Base-by-base conservation (phyloP, 1,284 basidiomycete species). In the Trametes sp. region DNA sequence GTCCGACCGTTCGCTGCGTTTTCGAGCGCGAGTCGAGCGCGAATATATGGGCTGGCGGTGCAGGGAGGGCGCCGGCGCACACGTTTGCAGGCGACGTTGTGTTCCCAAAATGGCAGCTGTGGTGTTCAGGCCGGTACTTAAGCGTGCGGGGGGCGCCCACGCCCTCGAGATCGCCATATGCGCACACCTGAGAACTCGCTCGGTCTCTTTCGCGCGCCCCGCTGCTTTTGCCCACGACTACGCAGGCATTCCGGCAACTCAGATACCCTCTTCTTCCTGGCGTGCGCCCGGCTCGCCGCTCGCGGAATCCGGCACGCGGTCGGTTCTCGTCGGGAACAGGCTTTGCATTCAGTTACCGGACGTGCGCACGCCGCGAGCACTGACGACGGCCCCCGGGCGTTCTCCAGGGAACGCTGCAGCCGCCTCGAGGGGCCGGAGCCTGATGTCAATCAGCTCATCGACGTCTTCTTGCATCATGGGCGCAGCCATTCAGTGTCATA, bases 391-490 rank as follows among this genome's bases (percentile, higher is more conserved):
- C 44, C 41, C 55, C 52, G 61, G 61, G 54, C 54, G 45, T 58
- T 62, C 57, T 59, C 53, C 21, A 55, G 49, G 56, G 54, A 66
- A 66, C 49, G 62, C 59, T 57, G 42, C 49, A 50, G 35, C 33
- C 51, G 65, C 56, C 59, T 66, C 61, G 61, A 66, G 65, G 64
- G 61, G 45, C 57, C 65, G 65, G 62, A 62, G 59, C 29, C 54
- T 67, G 65, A 67, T 67, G 65, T 67, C 65, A 62, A 67, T 67
- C 65, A 67, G 56, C 59, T 61, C 66, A 59, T 59, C 61, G 50
- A 61, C 63, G 59, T 46, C 66, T 64, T 67, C 65, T 63, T 61
- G 65, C 65, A 67, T 67, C 65, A 67, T 67, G 59, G 52, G 62
- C 65, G 62, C 65, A 63, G 65, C 59, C 62, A 64, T 61, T 60